Base-by-base conservation (phyloP, 805 yeast genomes). In the Jamesozyma jinghongensis region DNA sequence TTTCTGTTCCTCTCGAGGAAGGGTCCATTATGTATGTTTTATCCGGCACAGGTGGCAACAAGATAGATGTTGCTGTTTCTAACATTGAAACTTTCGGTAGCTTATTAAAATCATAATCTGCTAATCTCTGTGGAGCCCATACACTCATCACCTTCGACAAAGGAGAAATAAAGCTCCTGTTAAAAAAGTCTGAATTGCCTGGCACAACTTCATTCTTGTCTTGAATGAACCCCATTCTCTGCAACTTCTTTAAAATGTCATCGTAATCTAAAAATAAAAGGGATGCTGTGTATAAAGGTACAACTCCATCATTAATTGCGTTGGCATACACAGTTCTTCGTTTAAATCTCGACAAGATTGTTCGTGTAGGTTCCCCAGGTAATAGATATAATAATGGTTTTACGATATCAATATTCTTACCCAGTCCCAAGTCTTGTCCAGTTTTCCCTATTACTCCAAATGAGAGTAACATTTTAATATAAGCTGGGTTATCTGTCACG, bases 381-480 rank as follows among this genome's bases (percentile, higher is more conserved):
- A 84, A 61, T 19, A 79, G 53, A 37, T 74, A 67, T 16, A 84
- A 60, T 28, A 84, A 57, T 0, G 92, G 87, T 40, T 54, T 59
- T 30, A 66, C 69, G 13, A 62, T 57, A 30, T 69, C 73, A 2
- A 64, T 41, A 31, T 61, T 63, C n/a, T 41, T 49, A 43, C 71
- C 70, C 31, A 84, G 62, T 1, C 86, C 83, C 44, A 84, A 61
- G 56, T 84, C 94, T 54, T 77, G 83, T 1, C 94, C 94, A 0
- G 94, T 80, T 52, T 74, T 77, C 1, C 94, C 94, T 12, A 81
- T 84, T 16, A 81, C 69, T 0, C 94, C 94, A 32, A 81, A 77
- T 55, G 75, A 74, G 13, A 84, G 62, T 1, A 84, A 79, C 19
- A 81, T 57, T 49, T 81, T 80, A 8, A 84, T 77, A 54, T 79